Evolutionary conservation across 352 stramenopile species (phyloP).

Genomic region (Phytophthora multivora): DNA sequence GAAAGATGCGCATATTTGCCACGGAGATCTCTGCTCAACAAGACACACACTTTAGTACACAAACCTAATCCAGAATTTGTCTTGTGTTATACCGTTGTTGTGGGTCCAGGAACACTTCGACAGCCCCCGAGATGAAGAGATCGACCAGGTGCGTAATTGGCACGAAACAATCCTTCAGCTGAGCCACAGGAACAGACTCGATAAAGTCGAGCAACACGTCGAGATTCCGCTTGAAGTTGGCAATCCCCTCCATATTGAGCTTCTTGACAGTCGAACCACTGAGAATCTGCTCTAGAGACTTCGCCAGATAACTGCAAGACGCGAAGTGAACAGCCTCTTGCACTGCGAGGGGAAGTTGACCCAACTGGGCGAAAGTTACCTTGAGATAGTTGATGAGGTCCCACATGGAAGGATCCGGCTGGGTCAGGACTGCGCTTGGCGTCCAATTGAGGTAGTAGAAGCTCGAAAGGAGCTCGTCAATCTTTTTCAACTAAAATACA

Average conservation of each 20-base stretch:
- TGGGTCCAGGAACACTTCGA: conserved; percentile 65
- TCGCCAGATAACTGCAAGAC: conserved; percentile 80
- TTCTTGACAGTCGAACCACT: conserved; percentile 66
- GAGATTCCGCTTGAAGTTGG: conserved; percentile 81
- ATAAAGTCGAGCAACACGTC: conserved; percentile 74
- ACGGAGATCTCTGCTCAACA: conserved; percentile 43
- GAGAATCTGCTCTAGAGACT: conserved; percentile 74
- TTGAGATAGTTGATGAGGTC: conserved; percentile 88
- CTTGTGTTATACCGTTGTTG: conserved; percentile 48
- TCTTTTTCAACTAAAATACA: conserved; percentile 72
- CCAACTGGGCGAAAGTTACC: conserved; percentile 73
- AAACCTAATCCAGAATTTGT: not conserved
- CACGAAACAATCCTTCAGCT: conserved; percentile 71
- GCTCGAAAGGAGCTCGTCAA: conserved; percentile 73
- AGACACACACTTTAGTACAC: not conserved
- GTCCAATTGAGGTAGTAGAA: conserved; percentile 86
- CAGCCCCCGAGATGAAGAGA: conserved; percentile 63
- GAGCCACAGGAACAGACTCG: conserved; percentile 55
- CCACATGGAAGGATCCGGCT: conserved; percentile 81
- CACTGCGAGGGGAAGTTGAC: conserved; percentile 55
- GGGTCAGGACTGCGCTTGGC: conserved; percentile 52
- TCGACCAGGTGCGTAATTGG: conserved; percentile 70
- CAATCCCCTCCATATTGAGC: conserved; percentile 68
- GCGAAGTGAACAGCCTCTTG: conserved; percentile 78
- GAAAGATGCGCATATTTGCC: conserved; percentile 73